Evolutionary conservation across 2,329 filamentous ascomycete genomes (phyloP).

Genomic region (Capronia americana): DNA sequence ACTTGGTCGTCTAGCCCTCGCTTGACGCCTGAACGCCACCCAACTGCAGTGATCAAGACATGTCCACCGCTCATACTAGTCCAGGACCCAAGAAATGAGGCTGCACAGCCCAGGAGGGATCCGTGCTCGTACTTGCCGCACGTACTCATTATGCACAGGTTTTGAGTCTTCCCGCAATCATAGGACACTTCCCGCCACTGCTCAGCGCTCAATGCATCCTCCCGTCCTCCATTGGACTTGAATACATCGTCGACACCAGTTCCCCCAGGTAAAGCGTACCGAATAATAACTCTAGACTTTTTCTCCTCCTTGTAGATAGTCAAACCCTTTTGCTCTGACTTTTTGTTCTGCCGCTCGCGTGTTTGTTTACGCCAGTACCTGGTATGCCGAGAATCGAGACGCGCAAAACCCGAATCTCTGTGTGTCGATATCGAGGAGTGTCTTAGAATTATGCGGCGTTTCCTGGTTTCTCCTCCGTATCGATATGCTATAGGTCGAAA

Average conservation of each 20-base stretch:
- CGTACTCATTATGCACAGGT: background rate
- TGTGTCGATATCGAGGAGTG: background rate
- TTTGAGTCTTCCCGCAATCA: background rate
- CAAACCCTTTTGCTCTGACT: background rate
- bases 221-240: background rate
- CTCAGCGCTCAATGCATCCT: background rate
- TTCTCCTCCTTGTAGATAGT: background rate
- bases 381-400: background rate
- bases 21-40: background rate
- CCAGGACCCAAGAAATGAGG: background rate
- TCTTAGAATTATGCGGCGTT: constrained; percentile 57
- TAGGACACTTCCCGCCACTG: background rate
- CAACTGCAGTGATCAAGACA: background rate
- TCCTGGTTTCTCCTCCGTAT: constrained; percentile 91
- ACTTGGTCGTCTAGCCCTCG: background rate
- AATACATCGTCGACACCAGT: background rate
- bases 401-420: background rate
- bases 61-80: background rate
- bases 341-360: background rate
- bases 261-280: background rate
- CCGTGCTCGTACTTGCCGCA: background rate
- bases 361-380: background rate
- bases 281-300: background rate
- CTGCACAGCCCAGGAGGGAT: background rate
- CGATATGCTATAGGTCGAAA: constrained; percentile 68